Evolutionary conservation across 1,284 basidiomycete species (phyloP), one percentile per base, ranked within the genome.

Genomic region (Ganoderma lingzhi): DNA sequence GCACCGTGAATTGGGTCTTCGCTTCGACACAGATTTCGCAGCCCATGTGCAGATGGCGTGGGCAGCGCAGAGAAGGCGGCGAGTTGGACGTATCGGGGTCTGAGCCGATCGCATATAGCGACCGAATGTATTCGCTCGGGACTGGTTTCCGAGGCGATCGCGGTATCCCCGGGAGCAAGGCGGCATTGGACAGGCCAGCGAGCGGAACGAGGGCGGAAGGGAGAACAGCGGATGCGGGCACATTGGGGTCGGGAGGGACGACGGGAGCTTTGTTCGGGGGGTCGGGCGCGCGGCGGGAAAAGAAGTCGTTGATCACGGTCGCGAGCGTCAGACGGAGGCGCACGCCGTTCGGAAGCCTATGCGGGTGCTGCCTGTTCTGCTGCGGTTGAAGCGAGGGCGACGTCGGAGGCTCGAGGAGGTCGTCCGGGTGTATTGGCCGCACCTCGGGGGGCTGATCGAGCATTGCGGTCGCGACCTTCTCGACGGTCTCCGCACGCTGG

Each of bases 381-480:
- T 78, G 76, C n/a, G 78, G 76, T 45, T 77, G 77, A 28, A 78
- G 68, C 56, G 76, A 76, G 1, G 88, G 87, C 28, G 88, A 87
- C 3, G 85, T 85, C 8, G 88, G 87, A 37, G 81, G 72, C 65
- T 88, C 87, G 17, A 77, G 72, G 30, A 75, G 69, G 64, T 76
- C 76, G 63, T 77, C 77, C 6, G 78, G 78, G 45, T 73, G 76
- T 17, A 76, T 62, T n/a, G 79, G 77, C n/a, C 77, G 77, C 32
- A 79, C 76, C 65, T 79, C 75, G 0, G 92, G 92, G 0, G 91
- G 89, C 74, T 93, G 92, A 67, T 89, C 88, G 9, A 95, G 86
- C 92, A 95, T 94, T 32, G 90, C 86, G 1, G 87, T 88, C 62
- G 93, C 87, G 59, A 94, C 91, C 76, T 93, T 93, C 79, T 94